Percentiles rank a stretch among this genome's conserved stretches.
Evolutionary conservation across 352 stramenopile species (phyloP).

Genomic region (Phytophthora melonis): DNA sequence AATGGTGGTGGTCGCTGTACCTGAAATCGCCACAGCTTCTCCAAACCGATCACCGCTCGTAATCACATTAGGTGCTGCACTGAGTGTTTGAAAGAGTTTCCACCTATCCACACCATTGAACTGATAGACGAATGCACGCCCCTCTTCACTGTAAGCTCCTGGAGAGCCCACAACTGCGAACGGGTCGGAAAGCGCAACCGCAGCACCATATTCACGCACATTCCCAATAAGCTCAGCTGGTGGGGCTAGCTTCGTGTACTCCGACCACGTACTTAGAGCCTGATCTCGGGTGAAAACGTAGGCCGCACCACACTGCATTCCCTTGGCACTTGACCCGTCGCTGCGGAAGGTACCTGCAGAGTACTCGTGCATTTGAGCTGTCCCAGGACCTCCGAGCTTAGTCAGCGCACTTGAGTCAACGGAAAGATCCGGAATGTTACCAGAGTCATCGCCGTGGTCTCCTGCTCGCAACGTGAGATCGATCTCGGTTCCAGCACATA

Average conservation of each 20-base stretch:
- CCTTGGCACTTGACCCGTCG: conserved; percentile 68
- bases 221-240: conserved; percentile 47
- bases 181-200: conserved; percentile 56
- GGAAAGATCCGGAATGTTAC: conserved; percentile 68
- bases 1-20: conserved; percentile 54
- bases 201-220: conserved; percentile 65
- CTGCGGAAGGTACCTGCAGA: conserved; percentile 63
- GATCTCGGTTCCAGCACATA: conserved; percentile 67
- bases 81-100: conserved; percentile 77
- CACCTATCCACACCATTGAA: conserved; percentile 58
- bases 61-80: conserved; percentile 51
- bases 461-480: conserved; percentile 60
- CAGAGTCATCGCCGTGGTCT: conserved; percentile 62
- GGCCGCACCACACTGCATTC: conserved; percentile 70
- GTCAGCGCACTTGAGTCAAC: conserved; percentile 56
- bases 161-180: conserved; percentile 75
- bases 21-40: conserved; percentile 71
- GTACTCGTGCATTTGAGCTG: conserved; percentile 64
- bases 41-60: conserved; percentile 73
- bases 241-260: conserved; percentile 63
- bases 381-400: conserved; percentile 43
- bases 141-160: conserved; percentile 60
- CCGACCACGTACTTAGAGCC: conserved; percentile 54
- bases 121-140: conserved; percentile 82
- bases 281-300: conserved; percentile 68